Evolutionary conservation across 2,329 filamentous ascomycete species (phyloP), one percentile per base, ranked within the genome.

Genomic region (Pseudogymnoascus sp.): DNA sequence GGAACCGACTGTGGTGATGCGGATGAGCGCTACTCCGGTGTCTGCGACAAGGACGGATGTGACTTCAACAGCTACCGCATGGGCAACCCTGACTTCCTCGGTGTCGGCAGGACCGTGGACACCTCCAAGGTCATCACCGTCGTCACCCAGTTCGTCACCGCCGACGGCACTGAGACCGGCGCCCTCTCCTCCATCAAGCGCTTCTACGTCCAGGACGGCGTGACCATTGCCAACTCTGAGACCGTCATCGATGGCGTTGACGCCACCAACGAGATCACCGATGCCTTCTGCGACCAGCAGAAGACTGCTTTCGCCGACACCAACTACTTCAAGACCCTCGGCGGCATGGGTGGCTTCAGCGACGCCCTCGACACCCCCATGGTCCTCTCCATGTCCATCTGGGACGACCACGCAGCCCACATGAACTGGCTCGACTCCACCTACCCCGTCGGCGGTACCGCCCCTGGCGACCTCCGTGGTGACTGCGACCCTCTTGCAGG

Each of bases 381-480:
- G 82, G 84, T 87, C 38, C 78, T 88, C 11, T 84, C 86, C 69
- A 79, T 88, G 79, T 80, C 77, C 42, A 76, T 84, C 68, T 81
- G 79, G 79, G 70, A 73, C 62, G 74, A 76, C 65, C 82, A 88
- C 75, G 73, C 81, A 64, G 76, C 82, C 71, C 80, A 86, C 76
- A 89, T 90, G 86, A 80, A 86, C 69, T 90, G 88, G 88, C 82
- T 90, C 70, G 87, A 90, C 78, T 83, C 82, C 64, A 81, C 77
- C 73, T 87, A 82, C 79, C 86, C 86, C 61, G 76, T 77, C 65
- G 68, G 72, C 64, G 70, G 63, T 21, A 77, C 75, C 65, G 65
- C 64, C 6, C 77, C 77, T 40, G 83, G 83, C 66, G 73, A 77
- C 66, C 74, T 75, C 60, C 82, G 83, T 70, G 83, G 83, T 62